Evolutionary conservation across 2,329 filamentous ascomycete genomes (phyloP).

Genomic region (Aplosporella prunicola): DNA sequence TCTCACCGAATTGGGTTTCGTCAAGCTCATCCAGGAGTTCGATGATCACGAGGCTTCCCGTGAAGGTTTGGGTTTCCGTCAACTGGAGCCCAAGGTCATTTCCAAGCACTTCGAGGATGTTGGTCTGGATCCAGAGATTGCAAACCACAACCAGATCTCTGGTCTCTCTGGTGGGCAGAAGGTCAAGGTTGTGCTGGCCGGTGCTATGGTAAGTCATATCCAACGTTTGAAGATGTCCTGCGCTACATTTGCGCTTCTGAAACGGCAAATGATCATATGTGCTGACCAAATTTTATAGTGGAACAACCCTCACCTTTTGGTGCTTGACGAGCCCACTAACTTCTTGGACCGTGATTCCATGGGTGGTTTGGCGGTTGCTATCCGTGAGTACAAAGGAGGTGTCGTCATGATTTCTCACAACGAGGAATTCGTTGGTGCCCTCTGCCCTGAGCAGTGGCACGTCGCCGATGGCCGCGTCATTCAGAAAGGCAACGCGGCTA

Average conservation of each 20-base stretch:
- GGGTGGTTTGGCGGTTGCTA: constrained; percentile 91
- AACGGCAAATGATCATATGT: no score
- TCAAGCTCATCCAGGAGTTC: constrained; percentile 93
- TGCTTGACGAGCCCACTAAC: constrained; percentile 97
- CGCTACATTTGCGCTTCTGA: no score
- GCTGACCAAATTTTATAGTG: no score
- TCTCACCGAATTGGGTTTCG: constrained; percentile 72
- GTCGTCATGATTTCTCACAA: constrained; percentile 99
- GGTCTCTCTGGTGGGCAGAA: constrained; percentile 95
- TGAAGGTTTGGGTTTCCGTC: constrained; percentile 92
- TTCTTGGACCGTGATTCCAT: constrained; percentile 98
- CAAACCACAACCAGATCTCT: constrained; percentile 97
- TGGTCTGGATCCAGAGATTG: constrained; percentile 92
- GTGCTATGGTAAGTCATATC: constrained; percentile 44
- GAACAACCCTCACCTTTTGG: constrained; percentile 97
- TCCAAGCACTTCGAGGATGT: constrained; percentile 97
- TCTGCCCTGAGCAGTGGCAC: constrained; percentile 95
- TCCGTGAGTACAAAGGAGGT: constrained; percentile 95
- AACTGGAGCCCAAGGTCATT: constrained; percentile 86
- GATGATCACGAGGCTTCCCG: constrained; percentile 98
- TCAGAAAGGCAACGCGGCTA: constrained; percentile 66
- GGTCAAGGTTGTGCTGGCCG: constrained; percentile 95
- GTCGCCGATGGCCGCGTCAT: constrained; percentile 81
- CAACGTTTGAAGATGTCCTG: no score
- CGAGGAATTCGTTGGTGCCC: constrained; percentile 93